phyloP scores from a whole-genome alignment of 148 eudicot genomes.

The Dianthus caryophyllus region DNA sequence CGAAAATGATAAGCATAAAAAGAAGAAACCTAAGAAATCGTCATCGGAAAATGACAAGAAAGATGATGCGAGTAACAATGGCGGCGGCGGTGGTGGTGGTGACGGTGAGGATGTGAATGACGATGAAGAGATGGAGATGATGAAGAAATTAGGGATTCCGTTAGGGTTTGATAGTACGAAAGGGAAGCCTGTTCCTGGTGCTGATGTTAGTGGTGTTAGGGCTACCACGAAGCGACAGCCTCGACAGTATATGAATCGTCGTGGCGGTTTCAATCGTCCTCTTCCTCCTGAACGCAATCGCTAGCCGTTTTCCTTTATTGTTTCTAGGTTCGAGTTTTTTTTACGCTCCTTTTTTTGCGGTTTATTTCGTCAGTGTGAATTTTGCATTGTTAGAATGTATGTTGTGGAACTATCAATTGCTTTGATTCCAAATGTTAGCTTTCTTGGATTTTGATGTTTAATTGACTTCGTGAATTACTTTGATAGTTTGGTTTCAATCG shows the following conservation, averaged over 20 bases:
- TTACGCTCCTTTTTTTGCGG: background rate
- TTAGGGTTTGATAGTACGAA: constrained; percentile 86
- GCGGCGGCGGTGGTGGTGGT: constrained; percentile 13
- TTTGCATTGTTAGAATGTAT: background rate
- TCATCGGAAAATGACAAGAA: background rate
- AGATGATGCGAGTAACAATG: constrained; percentile 16
- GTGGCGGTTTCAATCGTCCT: constrained; percentile 97
- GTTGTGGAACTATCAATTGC: too few species aligned
- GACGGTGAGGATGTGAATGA: constrained; percentile 31
- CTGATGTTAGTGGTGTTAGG: constrained; percentile 80
- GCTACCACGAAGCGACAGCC: constrained; percentile 90
- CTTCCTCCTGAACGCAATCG: constrained; percentile 89
- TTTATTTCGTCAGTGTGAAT: background rate
- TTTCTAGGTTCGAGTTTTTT: background rate
- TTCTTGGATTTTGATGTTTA: too few species aligned
- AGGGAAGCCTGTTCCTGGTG: constrained; percentile 78
- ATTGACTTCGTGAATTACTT: background rate
- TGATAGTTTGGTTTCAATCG: background rate
- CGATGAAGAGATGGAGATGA: constrained; percentile 80
- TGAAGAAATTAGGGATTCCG: constrained; percentile 91
- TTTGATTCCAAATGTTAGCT: too few species aligned
- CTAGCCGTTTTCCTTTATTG: constrained; percentile 8
- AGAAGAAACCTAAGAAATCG: constrained; percentile 26
- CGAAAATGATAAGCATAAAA: constrained; percentile 42
- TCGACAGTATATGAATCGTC: constrained; percentile 91